These are phyloP conservation scores for Coemansia umbellata DNA, from an alignment of 192 early-diverging fungal genomes.

Conservation along the genomic window DNA sequence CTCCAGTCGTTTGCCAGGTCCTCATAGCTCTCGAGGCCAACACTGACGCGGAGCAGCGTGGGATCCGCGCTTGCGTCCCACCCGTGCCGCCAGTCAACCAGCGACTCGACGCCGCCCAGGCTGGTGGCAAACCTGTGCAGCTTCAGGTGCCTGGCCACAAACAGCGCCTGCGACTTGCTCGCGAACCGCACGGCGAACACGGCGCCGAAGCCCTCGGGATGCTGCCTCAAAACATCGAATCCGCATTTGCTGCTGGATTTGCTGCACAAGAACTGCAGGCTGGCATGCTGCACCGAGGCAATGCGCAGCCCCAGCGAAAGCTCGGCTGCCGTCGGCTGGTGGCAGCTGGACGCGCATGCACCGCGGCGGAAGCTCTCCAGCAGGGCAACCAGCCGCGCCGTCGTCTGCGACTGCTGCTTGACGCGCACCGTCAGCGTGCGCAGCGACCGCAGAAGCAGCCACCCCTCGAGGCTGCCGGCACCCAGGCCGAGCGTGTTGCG, in stretches of 20 bases:
- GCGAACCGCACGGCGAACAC: conserved; percentile 50
- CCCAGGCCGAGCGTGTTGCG: conserved; percentile 54
- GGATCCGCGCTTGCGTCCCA: conserved; percentile 44
- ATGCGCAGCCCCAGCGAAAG: conserved; percentile 20
- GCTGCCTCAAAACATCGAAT: conserved; percentile 31
- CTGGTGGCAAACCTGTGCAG: conserved; percentile 59
- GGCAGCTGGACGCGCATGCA: conserved; percentile 41
- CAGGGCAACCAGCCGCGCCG: conserved; percentile 54
- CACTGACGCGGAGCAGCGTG: conserved; percentile 56
- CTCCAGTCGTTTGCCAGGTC: conserved; percentile 62
- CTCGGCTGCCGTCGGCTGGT: conserved; percentile 18
- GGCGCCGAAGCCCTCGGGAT: conserved; percentile 40
- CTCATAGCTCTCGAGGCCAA: conserved; percentile 65
- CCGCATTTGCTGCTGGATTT: neutral
- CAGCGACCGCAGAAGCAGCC: conserved; percentile 59
- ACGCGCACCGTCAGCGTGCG: conserved; percentile 63
- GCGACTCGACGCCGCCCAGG: conserved; percentile 63
- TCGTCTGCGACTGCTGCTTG: conserved; percentile 56
- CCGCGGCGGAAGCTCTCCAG: conserved; percentile 37
- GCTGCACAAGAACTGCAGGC: conserved; percentile 11
- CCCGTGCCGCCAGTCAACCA: conserved; percentile 63
- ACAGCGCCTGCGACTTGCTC: conserved; percentile 47
- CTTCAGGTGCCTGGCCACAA: conserved; percentile 38
- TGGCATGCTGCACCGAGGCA: conserved; percentile 38
- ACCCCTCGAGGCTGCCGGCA: conserved; percentile 62